Evolutionary conservation across 2,329 filamentous ascomycete genomes (phyloP).

Genomic region (Aphanoascus verrucosus): DNA sequence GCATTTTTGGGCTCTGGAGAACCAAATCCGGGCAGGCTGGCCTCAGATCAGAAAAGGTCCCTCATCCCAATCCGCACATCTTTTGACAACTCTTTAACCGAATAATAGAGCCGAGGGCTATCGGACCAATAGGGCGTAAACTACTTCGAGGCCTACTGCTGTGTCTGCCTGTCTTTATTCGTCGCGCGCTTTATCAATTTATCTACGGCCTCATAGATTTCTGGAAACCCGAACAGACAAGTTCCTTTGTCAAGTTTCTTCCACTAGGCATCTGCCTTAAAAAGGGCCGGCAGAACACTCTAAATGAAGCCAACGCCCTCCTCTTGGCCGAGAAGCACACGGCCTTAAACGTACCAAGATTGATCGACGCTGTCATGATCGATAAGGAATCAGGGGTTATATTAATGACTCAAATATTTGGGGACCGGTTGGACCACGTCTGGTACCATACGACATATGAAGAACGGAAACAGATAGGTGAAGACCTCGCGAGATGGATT

Average conservation of each 20-base stretch:
- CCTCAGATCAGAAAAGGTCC: slow-evolving; percentile 5
- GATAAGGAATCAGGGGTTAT: slow-evolving; percentile 12
- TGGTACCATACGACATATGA: slow-evolving; percentile 12
- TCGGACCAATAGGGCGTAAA: neutral
- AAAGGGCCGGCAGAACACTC: neutral
- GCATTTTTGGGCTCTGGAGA: slow-evolving; percentile 1
- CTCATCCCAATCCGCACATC: neutral
- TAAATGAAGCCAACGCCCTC: slow-evolving; percentile 15
- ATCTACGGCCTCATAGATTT: slow-evolving; percentile 4
- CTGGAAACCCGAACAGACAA: slow-evolving; percentile 7
- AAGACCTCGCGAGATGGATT: slow-evolving; percentile 14
- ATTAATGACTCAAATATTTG: slow-evolving; percentile 13
- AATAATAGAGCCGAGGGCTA: neutral
- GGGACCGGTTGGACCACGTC: slow-evolving; percentile 4
- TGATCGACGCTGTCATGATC: slow-evolving; percentile 14
- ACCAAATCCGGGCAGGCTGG: slow-evolving; percentile 10
- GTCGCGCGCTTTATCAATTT: slow-evolving; percentile 5
- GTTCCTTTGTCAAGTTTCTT: slow-evolving; percentile 7
- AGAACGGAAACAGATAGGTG: slow-evolving; percentile 14
- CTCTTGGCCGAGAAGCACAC: slow-evolving; percentile 13
- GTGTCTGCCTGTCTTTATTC: slow-evolving; percentile 4
- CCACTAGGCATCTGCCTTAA: slow-evolving; percentile 15
- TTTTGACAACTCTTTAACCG: neutral
- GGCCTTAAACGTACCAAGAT: slow-evolving; percentile 12
- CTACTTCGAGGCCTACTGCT: slow-evolving; percentile 1